Base-by-base conservation (phyloP, 768 basidiomycete species). In the Boletellus emodensis region DNA sequence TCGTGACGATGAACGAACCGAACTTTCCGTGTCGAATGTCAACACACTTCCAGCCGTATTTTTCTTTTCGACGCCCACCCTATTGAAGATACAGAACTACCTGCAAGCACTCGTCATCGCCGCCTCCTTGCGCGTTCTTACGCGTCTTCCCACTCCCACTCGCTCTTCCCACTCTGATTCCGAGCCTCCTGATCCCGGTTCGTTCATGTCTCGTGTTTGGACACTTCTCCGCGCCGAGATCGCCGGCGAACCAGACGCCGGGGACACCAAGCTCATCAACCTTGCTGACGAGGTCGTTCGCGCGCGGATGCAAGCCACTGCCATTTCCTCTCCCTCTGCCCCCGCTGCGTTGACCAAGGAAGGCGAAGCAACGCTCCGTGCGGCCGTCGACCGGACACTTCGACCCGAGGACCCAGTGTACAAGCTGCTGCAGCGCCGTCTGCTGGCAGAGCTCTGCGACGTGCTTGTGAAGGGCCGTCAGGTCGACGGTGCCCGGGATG, bases 211-310 rank as follows among this genome's bases (percentile, higher is more conserved):
- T 17, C 82, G 85, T 41, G 62, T 87, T 10, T 88, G 86, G 86
- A 69, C 78, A 3, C 75, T 88, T 11, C 75, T 89, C 18, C 74
- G 74, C 53, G 66, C 72, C 15, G 84, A 86, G 56, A 76, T 87
- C 39, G 66, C 75, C 2, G 51, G 58, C 49, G 60, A 66, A 35
- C 60, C 67, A 1, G 65, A 53, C n/a, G 54, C 66, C 17, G 60
- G 64, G 13, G 64, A 68, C 17, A 83, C 82, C 15, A 85, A 83
- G 58, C 63, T 88, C 34, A 62, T 82, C 40, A 82, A 89, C 61
- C 77, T 90, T 22, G 84, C 83, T 1, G 87, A 89, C 59, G 87
- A 90, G 61, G 81, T 89, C 40, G 63, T 88, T 28, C 81, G 77
- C 20, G 80, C 79, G 6, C 75, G 75, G 28, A 66, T 68, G 26